A percentile compares a stretch with the other conserved stretches of the same genome.
These are phyloP conservation scores for Serendipita sp. DNA, from an alignment of 768 basidiomycete species.

Conservation along the genomic window DNA sequence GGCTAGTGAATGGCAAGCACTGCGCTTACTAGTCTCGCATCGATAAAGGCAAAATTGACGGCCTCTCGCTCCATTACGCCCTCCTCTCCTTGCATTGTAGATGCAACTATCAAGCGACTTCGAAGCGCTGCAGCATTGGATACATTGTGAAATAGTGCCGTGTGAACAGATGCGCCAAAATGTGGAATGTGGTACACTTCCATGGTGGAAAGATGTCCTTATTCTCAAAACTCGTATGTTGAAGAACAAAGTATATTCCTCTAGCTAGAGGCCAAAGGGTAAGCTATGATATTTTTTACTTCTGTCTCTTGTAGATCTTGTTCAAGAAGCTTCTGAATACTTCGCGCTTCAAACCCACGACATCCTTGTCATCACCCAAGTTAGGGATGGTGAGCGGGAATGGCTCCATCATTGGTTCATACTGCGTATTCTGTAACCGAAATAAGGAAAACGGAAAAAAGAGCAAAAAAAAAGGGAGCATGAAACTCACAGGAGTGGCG, in stretches of 20 bases:
- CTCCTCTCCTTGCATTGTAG: constrained; percentile 37
- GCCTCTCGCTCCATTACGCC: constrained; percentile 56
- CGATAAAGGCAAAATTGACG: constrained; percentile 86
- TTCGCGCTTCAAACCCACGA: constrained; percentile 34
- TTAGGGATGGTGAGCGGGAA: constrained; percentile 6
- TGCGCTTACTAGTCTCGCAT: constrained; percentile 57
- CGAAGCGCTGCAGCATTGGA: constrained; percentile 46
- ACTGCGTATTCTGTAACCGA: neutral
- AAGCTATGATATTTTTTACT: constrained; percentile 21
- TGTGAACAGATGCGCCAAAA: constrained; percentile 29
- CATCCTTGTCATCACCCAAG: constrained; percentile 16
- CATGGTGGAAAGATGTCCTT: constrained; percentile 15
- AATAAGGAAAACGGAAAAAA: neutral
- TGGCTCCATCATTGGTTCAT: constrained; percentile 1
- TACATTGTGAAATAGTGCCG: constrained; percentile 54
- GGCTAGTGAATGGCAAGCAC: neutral
- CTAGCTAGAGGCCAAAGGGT: too few relatives aligned
- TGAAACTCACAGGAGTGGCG: neutral
- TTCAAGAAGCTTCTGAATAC: constrained; percentile 77
- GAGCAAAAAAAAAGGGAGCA: neutral
- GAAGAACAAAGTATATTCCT: too few relatives aligned
- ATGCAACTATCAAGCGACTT: constrained; percentile 53
- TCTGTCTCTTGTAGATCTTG: constrained; percentile 61
- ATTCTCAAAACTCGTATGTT: neutral
- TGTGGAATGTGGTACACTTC: constrained; percentile 21